phyloP scores from a whole-genome alignment of 495 filamentous ascomycete genomes.

The Podospora pseudocomata region DNA sequence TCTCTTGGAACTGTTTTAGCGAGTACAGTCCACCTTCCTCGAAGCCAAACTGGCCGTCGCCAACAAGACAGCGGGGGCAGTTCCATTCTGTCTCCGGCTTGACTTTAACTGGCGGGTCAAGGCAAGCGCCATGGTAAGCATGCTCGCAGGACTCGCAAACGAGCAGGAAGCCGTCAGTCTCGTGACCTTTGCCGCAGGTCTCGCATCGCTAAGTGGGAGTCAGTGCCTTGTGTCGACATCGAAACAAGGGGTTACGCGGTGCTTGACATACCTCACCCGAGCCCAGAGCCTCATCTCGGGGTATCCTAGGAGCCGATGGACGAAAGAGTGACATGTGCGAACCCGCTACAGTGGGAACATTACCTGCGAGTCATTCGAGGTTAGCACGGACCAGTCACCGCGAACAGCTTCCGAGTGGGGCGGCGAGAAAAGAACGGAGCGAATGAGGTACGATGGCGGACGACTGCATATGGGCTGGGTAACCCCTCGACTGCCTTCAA shows the following conservation, averaged over 20 bases:
- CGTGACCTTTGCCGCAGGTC: conserved; percentile 70
- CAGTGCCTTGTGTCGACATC: conserved; percentile 17
- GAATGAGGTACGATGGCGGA: not conserved
- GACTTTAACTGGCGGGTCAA: conserved; percentile 79
- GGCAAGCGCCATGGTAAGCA: conserved; percentile 81
- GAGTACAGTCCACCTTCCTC: conserved; percentile 97
- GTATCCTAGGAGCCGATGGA: conserved; percentile 67
- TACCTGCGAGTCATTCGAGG: conserved; percentile 53
- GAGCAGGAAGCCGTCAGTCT: conserved; percentile 61
- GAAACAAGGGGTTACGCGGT: not conserved
- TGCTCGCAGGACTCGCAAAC: conserved; percentile 92
- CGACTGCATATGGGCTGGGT: not conserved
- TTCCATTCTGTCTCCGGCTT: conserved; percentile 91
- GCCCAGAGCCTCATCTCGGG: conserved; percentile 61
- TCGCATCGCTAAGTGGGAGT: conserved; percentile 68
- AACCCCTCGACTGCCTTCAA: not conserved
- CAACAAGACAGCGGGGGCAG: conserved; percentile 91
- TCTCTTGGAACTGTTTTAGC: conserved; percentile 92
- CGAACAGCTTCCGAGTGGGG: not conserved
- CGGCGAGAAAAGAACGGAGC: conserved; percentile 5
- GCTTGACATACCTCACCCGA: conserved; percentile 66
- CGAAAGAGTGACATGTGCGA: conserved; percentile 95
- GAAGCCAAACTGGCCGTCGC: conserved; percentile 95
- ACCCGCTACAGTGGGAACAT: conserved; percentile 83
- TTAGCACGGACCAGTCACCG: conserved; percentile 38